phyloP scores from a whole-genome alignment of 352 stramenopile species.

The Pythium dissimile region DNA sequence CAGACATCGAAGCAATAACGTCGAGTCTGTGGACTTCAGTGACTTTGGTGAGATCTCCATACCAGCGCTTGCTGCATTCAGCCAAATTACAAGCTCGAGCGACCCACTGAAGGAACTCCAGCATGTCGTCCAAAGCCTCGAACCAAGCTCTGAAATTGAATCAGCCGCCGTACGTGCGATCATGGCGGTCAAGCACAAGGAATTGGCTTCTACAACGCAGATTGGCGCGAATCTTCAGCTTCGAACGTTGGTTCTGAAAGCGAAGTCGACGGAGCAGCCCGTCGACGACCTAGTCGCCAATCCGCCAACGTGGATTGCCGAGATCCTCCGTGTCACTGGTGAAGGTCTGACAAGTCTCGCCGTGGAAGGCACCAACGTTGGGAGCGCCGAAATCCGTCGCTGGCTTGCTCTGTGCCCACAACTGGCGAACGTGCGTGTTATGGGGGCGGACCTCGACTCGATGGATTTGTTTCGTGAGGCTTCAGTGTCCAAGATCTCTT shows the following conservation, averaged over 20 bases:
- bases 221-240: not conserved
- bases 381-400: not conserved
- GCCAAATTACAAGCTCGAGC: not conserved
- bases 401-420: not conserved
- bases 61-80: not conserved
- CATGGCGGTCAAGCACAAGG: too few species aligned
- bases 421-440: not conserved
- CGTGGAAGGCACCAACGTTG: not conserved
- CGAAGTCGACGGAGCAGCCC: not conserved
- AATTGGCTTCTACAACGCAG: not conserved
- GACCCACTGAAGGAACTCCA: not conserved
- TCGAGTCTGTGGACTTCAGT: not conserved
- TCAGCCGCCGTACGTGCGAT: too few species aligned
- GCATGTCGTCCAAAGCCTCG: not conserved
- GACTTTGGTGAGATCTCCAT: not conserved
- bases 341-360: not conserved
- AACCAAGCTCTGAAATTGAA: not conserved
- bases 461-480: not conserved
- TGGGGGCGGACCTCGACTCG: not conserved
- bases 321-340: not conserved
- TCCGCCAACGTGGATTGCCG: not conserved
- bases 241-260: not conserved
- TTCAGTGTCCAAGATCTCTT: not conserved
- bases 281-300: not conserved
- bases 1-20: not conserved